Conservation (phyloP, 306 rosid genomes). For the peach (Prunus persica) region DNA sequence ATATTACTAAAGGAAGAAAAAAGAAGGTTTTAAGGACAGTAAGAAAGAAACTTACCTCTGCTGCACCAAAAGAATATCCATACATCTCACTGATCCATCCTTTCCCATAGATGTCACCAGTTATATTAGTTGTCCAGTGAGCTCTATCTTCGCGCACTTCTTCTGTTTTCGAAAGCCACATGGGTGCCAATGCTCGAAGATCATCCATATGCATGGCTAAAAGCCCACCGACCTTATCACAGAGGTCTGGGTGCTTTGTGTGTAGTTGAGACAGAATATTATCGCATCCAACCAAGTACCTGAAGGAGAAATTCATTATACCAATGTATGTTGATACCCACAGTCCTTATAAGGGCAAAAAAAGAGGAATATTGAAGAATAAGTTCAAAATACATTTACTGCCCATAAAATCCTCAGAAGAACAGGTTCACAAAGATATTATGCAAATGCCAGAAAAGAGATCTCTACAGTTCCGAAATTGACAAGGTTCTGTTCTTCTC, state of each 20-base stretch:
- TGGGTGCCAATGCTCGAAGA: slow-evolving; percentile 83
- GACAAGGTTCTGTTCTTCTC: neutral
- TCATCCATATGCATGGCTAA: slow-evolving; percentile 91
- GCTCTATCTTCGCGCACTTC: slow-evolving; percentile 92
- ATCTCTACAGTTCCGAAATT: neutral
- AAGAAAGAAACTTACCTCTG: slow-evolving; percentile 65
- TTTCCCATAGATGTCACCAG: slow-evolving; percentile 84
- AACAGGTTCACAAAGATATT: slow-evolving; percentile 17
- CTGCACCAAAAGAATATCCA: slow-evolving; percentile 97
- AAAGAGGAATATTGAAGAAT: neutral
- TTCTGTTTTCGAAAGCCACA: slow-evolving; percentile 98
- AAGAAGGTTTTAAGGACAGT: neutral
- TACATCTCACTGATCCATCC: slow-evolving; percentile 99
- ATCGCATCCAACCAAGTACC: slow-evolving; percentile 92
- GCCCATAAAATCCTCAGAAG: slow-evolving; percentile 19
- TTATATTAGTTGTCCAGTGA: slow-evolving; percentile 88
- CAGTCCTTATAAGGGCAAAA: slow-evolving; percentile 22
- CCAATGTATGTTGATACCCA: slow-evolving; percentile 14
- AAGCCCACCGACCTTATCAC: slow-evolving; percentile 99
- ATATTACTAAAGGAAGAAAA: neutral
- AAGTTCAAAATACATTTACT: neutral
- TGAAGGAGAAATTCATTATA: slow-evolving; percentile 27
- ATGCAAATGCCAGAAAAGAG: slow-evolving; percentile 8
- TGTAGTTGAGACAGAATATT: slow-evolving; percentile 82
- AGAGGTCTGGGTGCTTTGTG: slow-evolving; percentile 82